Conservation (phyloP, 106 monocot genomes). For the Allium sativum region DNA sequence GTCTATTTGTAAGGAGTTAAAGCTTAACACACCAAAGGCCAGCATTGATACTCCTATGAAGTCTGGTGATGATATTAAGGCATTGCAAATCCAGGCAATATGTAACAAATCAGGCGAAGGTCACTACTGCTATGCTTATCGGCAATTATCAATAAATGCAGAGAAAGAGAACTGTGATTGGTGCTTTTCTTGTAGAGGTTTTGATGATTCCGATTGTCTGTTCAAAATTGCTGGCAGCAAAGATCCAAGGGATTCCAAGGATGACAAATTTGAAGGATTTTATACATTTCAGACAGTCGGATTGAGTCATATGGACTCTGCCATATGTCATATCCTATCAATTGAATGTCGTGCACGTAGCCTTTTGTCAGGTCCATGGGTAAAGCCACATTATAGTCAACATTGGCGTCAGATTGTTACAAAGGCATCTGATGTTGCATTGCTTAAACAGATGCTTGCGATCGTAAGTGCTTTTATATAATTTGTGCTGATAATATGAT, state of each 20-base stretch:
- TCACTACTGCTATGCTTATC: constrained; percentile 23
- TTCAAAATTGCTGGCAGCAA: constrained; percentile 35
- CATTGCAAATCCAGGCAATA: constrained; percentile 50
- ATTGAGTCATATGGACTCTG: constrained; percentile 44
- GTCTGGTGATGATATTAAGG: constrained; percentile 36
- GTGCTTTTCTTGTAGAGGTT: constrained; percentile 63
- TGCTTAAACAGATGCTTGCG: constrained; percentile 52
- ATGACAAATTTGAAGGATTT: constrained; percentile 24
- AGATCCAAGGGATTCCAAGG: constrained; percentile 27
- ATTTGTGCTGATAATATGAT: neutral
- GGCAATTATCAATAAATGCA: constrained; percentile 26
- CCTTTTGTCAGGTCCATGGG: constrained; percentile 82
- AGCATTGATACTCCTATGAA: constrained; percentile 21
- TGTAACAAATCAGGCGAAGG: neutral
- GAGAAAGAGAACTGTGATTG: constrained; percentile 89
- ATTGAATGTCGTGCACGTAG: constrained; percentile 59
- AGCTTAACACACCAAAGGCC: constrained; percentile 24
- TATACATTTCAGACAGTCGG: constrained; percentile 16
- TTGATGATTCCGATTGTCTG: constrained; percentile 45
- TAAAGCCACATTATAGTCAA: constrained; percentile 51
- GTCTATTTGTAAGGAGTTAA: constrained; percentile 51
- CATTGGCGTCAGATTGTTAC: constrained; percentile 55
- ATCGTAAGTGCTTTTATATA: constrained; percentile 38
- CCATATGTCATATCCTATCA: constrained; percentile 40
- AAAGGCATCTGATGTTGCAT: constrained; percentile 54